Percentiles rank a stretch among this genome's conserved stretches.
Conservation (phyloP, 2,329 filamentous ascomycete genomes). For the Pestalotiopsis sp. region DNA sequence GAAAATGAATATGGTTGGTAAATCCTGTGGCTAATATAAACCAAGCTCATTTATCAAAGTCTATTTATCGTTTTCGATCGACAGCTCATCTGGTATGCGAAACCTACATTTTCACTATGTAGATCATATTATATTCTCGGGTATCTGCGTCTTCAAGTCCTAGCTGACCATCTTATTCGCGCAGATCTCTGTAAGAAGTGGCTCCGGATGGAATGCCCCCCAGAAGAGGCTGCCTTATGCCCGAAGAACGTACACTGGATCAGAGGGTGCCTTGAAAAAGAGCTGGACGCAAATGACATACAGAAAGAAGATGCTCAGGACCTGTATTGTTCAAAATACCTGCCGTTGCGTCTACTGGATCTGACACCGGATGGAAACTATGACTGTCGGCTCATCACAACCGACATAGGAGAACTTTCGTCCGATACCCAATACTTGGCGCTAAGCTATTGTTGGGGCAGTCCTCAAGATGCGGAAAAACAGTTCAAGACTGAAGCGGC, state of each 20-base stretch:
- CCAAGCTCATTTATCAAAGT: not conserved
- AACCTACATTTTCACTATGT: too few relatives aligned
- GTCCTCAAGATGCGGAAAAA: not conserved
- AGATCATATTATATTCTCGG: too few relatives aligned
- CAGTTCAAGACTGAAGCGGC: not conserved
- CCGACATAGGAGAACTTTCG: not conserved
- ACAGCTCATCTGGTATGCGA: not conserved
- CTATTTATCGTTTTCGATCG: not conserved
- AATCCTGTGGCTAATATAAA: not conserved
- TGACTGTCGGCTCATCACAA: not conserved
- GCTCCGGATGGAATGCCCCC: not conserved
- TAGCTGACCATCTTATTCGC: too few relatives aligned
- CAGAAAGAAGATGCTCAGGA: too few relatives aligned
- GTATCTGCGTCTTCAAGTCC: too few relatives aligned
- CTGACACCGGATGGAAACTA: not conserved
- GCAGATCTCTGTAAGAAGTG: not conserved
- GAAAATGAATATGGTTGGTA: not conserved
- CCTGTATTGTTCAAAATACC: not conserved
- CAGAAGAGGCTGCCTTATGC: not conserved
- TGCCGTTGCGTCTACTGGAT: not conserved
- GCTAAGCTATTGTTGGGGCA: conserved; percentile 12
- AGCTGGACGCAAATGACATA: not conserved
- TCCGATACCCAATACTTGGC: not conserved
- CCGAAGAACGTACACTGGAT: not conserved
- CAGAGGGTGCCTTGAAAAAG: not conserved